A percentile compares a stretch with the other conserved stretches of the same genome.
These are phyloP conservation scores for Amanita pallidorosea DNA, from an alignment of 768 basidiomycete genomes.

Conservation along the genomic window DNA sequence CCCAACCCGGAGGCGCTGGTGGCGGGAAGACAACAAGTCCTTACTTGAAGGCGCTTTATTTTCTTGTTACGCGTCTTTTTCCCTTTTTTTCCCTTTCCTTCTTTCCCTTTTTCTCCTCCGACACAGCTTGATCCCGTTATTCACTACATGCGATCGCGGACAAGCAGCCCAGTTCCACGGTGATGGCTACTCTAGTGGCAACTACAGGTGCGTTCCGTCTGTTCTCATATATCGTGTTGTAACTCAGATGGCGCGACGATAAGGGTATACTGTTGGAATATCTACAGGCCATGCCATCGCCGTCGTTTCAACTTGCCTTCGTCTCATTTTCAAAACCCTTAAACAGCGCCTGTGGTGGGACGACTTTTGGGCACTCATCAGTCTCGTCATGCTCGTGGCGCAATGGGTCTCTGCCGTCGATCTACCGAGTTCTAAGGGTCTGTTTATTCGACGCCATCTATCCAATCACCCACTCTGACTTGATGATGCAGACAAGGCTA, in stretches of 20 bases:
- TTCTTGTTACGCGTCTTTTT: background rate
- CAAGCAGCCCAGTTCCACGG: background rate
- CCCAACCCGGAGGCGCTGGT: too few relatives aligned
- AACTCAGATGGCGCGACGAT: background rate
- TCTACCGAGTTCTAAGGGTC: background rate
- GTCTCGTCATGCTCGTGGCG: slow-evolving; percentile 4
- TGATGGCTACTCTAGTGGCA: background rate
- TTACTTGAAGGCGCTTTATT: background rate
- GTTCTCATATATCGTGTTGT: background rate
- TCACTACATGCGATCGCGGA: background rate
- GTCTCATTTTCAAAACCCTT: slow-evolving; percentile 4
- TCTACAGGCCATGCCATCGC: slow-evolving; percentile 2
- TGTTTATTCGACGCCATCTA: background rate
- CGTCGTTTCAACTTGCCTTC: slow-evolving; percentile 4
- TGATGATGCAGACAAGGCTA: background rate
- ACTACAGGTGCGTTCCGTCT: background rate
- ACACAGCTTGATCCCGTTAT: too few relatives aligned
- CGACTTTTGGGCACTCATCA: slow-evolving; percentile 8
- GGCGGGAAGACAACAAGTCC: too few relatives aligned
- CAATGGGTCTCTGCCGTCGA: background rate
- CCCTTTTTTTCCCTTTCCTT: background rate
- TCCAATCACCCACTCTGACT: background rate
- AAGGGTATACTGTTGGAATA: background rate
- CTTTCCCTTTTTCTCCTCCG: background rate
- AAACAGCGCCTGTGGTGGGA: slow-evolving; percentile 9